Evolutionary conservation across 1,284 basidiomycete genomes (phyloP).

Genomic region (Pseudozyma sp.): DNA sequence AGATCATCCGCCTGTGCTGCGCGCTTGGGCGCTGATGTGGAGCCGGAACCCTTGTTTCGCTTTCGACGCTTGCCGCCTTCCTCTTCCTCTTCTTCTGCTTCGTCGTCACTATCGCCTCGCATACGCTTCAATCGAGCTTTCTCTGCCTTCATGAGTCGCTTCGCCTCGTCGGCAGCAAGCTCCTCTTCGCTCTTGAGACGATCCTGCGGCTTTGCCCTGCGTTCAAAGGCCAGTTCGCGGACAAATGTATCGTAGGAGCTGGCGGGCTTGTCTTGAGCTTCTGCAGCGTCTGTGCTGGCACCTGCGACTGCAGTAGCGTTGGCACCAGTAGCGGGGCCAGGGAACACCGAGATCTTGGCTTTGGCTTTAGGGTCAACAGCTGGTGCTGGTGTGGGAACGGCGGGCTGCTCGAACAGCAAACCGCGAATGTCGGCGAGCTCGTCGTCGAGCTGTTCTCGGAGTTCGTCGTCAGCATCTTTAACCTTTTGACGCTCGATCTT

Average conservation of each 20-base stretch:
- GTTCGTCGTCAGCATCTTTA: conserved; percentile 84
- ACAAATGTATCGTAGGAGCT: conserved; percentile 86
- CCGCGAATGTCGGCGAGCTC: conserved; percentile 86
- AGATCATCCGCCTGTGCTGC: conserved; percentile 80
- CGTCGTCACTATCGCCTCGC: conserved; percentile 79
- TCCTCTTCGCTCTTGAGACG: conserved; percentile 97
- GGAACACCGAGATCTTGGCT: conserved; percentile 35
- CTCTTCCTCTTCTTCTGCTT: conserved; percentile 67
- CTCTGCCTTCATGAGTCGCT: conserved; percentile 87
- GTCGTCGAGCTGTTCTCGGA: conserved; percentile 88
- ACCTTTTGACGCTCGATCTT: conserved; percentile 88
- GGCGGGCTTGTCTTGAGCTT: conserved; percentile 30
- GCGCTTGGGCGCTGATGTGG: conserved; percentile 70
- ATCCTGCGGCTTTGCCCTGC: conserved; percentile 92
- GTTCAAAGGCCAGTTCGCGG: conserved; percentile 90
- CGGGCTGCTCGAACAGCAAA: conserved; percentile 72
- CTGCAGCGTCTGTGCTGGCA: conserved; percentile 8
- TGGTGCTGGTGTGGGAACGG: conserved; percentile 33
- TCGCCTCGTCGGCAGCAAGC: conserved; percentile 86
- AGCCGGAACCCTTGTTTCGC: conserved; percentile 64
- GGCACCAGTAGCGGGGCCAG: conserved; percentile 31
- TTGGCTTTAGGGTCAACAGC: conserved; percentile 32
- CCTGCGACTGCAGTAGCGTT: conserved; percentile 32
- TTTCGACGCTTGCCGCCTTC: conserved; percentile 51
- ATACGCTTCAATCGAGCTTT: conserved; percentile 82